These are phyloP conservation scores for Fraxinus floribunda DNA, from an alignment of 305 asterid species.

Conservation along the genomic window DNA sequence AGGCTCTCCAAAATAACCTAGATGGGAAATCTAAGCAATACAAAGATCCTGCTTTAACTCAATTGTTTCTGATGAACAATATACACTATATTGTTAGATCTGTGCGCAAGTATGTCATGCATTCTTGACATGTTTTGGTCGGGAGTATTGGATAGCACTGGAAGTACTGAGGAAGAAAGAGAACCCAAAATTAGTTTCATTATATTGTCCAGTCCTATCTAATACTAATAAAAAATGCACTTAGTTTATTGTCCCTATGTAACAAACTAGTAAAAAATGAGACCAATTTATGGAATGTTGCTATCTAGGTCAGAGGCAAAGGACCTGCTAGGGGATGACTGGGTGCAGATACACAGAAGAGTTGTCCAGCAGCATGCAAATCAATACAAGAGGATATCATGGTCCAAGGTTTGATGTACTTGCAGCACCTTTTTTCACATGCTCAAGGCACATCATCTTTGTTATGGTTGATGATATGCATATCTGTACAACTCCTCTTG, in stretches of 20 bases:
- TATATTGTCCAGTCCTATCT: neutral
- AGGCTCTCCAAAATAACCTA: slow-evolving; percentile 86
- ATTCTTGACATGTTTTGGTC: neutral
- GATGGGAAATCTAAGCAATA: slow-evolving; percentile 95
- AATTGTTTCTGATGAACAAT: slow-evolving; percentile 87
- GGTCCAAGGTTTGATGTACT: slow-evolving; percentile 71
- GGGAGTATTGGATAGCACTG: neutral
- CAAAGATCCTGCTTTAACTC: slow-evolving; percentile 90
- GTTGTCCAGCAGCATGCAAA: slow-evolving; percentile 96
- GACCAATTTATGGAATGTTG: slow-evolving; percentile 5
- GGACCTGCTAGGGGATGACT: slow-evolving; percentile 90
- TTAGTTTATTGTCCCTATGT: neutral
- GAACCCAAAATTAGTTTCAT: neutral
- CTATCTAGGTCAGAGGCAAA: slow-evolving; percentile 84
- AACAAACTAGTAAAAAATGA: neutral
- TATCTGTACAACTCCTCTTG: neutral
- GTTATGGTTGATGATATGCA: neutral
- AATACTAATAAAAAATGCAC: neutral
- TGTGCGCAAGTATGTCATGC: slow-evolving; percentile 67
- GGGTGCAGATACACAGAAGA: slow-evolving; percentile 97
- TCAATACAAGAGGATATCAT: slow-evolving; percentile 92
- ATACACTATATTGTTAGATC: slow-evolving; percentile 94
- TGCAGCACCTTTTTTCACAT: neutral
- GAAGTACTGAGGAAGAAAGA: neutral
- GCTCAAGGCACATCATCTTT: neutral